A percentile compares a stretch with the other conserved stretches of the same genome.
Conservation (phyloP, 2,329 filamentous ascomycete species). For the Talaromyces sp. region DNA sequence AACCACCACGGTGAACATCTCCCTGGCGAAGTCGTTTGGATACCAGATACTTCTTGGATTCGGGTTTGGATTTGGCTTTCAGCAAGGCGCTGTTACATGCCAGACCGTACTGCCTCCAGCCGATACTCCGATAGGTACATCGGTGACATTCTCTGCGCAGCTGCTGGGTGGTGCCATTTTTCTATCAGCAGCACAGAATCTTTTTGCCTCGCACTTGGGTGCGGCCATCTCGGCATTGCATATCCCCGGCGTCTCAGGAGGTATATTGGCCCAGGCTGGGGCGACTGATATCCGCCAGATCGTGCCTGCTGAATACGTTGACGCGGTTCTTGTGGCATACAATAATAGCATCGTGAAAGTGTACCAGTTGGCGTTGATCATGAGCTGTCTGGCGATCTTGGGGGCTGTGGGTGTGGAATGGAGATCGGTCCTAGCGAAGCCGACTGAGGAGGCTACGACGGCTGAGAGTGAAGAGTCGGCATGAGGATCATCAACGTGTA, state of each 20-base stretch:
- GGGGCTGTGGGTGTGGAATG: slow-evolving; percentile 10
- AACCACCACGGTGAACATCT: slow-evolving; percentile 19
- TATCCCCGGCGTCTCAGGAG: neutral
- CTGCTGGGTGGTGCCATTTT: slow-evolving; percentile 26
- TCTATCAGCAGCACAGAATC: slow-evolving; percentile 23
- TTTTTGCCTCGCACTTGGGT: slow-evolving; percentile 17
- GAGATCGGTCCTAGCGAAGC: neutral
- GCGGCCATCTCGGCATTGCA: neutral
- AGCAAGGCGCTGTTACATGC: slow-evolving; percentile 23
- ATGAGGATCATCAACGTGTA: neutral
- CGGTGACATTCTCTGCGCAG: slow-evolving; percentile 27
- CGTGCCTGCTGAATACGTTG: neutral
- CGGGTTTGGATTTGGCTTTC: slow-evolving; percentile 28
- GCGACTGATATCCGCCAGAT: slow-evolving; percentile 8
- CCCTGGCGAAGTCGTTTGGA: slow-evolving; percentile 27
- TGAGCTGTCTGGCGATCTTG: slow-evolving; percentile 5
- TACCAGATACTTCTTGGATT: slow-evolving; percentile 29
- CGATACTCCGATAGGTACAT: slow-evolving; percentile 27
- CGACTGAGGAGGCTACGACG: neutral
- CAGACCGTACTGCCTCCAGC: slow-evolving; percentile 25
- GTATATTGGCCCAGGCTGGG: slow-evolving; percentile 11
- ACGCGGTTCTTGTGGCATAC: slow-evolving; percentile 4
- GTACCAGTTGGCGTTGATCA: slow-evolving; percentile 5
- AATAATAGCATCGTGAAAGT: neutral
- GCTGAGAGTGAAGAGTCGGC: neutral